phyloP scores from a whole-genome alignment of 1,139 yeast species.

The Lodderomyces metapsilosis region DNA sequence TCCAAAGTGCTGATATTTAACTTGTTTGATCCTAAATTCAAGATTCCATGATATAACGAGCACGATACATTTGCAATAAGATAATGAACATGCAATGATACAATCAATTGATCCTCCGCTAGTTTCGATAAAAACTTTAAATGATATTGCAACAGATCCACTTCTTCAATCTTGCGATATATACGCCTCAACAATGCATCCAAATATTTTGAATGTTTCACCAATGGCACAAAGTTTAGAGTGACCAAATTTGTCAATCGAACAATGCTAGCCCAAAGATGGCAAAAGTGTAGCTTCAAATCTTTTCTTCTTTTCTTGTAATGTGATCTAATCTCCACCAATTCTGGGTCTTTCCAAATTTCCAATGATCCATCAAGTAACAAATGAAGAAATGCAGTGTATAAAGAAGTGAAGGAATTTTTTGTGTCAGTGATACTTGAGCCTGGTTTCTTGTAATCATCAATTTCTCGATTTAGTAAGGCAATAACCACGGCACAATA shows the following conservation, averaged over 20 bases:
- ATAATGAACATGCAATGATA: conserved; percentile 27
- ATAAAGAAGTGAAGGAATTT: conserved; percentile 18
- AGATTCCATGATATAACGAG: conserved; percentile 25
- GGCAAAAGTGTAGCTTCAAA: conserved; percentile 33
- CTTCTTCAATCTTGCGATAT: conserved; percentile 25
- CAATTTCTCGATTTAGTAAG: conserved; percentile 23
- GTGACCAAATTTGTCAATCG: conserved; percentile 32
- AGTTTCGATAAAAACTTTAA: conserved; percentile 21
- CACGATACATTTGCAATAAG: conserved; percentile 27
- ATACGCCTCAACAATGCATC: conserved; percentile 21
- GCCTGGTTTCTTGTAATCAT: conserved; percentile 18
- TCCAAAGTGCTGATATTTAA: conserved; percentile 25
- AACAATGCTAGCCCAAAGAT: conserved; percentile 37
- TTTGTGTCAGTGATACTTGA: conserved; percentile 16
- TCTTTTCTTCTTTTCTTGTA: conserved; percentile 22
- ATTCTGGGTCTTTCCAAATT: conserved; percentile 40
- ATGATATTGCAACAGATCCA: conserved; percentile 26
- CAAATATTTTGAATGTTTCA: conserved; percentile 22
- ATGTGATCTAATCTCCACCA: conserved; percentile 20
- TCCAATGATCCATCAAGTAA: conserved; percentile 20
- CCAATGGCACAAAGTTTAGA: conserved; percentile 27
- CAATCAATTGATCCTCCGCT: conserved; percentile 20
- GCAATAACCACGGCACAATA: conserved; percentile 24
- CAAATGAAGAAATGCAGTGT: conserved; percentile 18
- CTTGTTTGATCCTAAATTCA: conserved; percentile 21